Evolutionary conservation across 805 yeast species (phyloP), one percentile per base, ranked within the genome.

Genomic region (Candida awuae): DNA sequence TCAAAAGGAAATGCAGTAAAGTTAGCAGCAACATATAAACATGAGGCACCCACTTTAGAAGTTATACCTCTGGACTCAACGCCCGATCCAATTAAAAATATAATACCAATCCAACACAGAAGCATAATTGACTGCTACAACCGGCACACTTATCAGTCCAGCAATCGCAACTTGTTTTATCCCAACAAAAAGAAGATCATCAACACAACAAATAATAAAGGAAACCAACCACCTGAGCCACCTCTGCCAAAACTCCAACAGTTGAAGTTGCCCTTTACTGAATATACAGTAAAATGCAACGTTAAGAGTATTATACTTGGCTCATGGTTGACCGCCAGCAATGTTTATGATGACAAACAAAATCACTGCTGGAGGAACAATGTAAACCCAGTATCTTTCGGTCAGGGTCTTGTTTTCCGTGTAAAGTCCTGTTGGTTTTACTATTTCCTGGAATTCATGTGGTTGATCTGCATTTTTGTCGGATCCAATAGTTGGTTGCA

Each of bases 301-400:
- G n/a, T n/a, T n/a, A n/a, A n/a, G n/a, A n/a, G n/a, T n/a, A n/a
- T n/a, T n/a, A n/a, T n/a, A n/a, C n/a, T n/a, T n/a, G n/a, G n/a
- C n/a, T n/a, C n/a, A n/a, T 10, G 13, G n/a, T 25, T 25, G 20
- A 22, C 30, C 14, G 14, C 28, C 32, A 10, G 18, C 32, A 6
- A 26, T 6, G 14, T 32, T 34, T 3, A 32, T 47, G 17, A 52
- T 32, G 16, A 66, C 16, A 48, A 63, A 42, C 40, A 68, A 39
- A 28, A 73, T 43, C 9, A 75, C 35, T 17, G 71, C 44, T 12
- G 73, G 73, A 2, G 77, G 74, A 7, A 73, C 73, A 19, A 77
- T 60, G 54, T 71, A 75, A 67, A 73, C 64, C 83, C 83, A 77
- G 56, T 77, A 70, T 53, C 70, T 70, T 52, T 76, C 81, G 14